Evolutionary conservation across 2,329 filamentous ascomycete genomes (phyloP).

Genomic region (Endocalyx cinctus): DNA sequence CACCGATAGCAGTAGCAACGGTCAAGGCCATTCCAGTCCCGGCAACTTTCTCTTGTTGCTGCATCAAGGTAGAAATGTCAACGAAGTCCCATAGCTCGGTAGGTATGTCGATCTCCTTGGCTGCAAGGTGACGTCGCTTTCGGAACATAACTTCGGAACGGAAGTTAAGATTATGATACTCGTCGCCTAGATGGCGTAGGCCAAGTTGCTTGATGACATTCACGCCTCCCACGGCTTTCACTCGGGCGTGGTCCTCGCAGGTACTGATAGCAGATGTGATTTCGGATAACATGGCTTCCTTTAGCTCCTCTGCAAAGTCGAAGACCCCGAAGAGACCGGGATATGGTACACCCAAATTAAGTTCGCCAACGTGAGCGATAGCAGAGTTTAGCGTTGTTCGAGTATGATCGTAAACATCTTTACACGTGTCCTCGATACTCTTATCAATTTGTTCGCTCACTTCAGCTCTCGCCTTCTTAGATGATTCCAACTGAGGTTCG

Average conservation of each 20-base stretch:
- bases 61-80: constrained; percentile 75
- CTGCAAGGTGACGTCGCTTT: constrained; percentile 73
- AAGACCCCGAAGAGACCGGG: constrained; percentile 81
- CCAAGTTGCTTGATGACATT: constrained; percentile 85
- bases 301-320: constrained; percentile 89
- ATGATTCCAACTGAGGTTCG: constrained; percentile 79
- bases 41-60: constrained; percentile 90
- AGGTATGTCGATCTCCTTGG: constrained; percentile 79
- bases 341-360: constrained; percentile 77
- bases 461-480: constrained; percentile 70
- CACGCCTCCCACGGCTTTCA: constrained; percentile 73
- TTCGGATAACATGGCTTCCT: constrained; percentile 84
- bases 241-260: constrained; percentile 84
- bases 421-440: constrained; percentile 79
- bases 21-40: constrained; percentile 94
- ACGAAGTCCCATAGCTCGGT: constrained; percentile 93
- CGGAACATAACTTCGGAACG: constrained; percentile 92
- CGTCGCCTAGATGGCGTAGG: constrained; percentile 79
- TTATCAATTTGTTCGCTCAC: constrained; percentile 77
- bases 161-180: constrained; percentile 83
- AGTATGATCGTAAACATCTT: constrained; percentile 80
- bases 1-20: constrained; percentile 78
- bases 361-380: constrained; percentile 71
- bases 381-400: constrained; percentile 69
- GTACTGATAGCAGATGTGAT: constrained; percentile 72